Evolutionary conservation across 1,284 basidiomycete species (phyloP), one percentile per base, ranked within the genome.

Genomic region (Cystobasidium pallidum): DNA sequence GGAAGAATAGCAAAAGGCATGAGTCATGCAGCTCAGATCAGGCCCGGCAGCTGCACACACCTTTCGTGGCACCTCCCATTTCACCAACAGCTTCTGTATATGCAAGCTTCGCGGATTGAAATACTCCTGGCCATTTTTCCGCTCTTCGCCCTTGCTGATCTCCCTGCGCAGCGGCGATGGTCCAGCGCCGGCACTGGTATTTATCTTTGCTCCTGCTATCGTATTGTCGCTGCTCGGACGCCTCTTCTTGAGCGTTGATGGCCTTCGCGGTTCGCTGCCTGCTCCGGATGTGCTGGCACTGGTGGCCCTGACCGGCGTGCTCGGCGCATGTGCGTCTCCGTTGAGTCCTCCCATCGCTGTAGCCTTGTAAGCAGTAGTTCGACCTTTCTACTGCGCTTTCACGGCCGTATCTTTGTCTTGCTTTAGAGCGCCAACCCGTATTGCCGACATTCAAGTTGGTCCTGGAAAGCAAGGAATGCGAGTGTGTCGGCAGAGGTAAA

Each of bases 221-320:
- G 51, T 66, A 19, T 24, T 36, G 19, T 47, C 66, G 13, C 45
- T 43, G 43, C 59, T 63, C 19, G 68, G 68, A 4, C 68, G 59
- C 39, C 68, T 58, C 52, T 71, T 71, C 49, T 71, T 71, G 49
- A 71, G 61, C 59, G 68, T 71, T 51, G 59, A 55, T 2, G 68
- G 68, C 21, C 61, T 51, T 24, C 68, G 45, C 17, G 59, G 39
- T 41, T 51, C 21, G 30, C 57, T 58, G 21, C 52, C 47, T 49
- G 59, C 39, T 51, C 26, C 41, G 34, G 43, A 59, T 4, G 49
- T 47, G 41, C 32, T 55, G 34, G 34, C n/a, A 21, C 62, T 52
- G 32, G 64, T 47, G 21, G 7, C 45, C 36, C 67, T 62, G 11
- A 15, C 58, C 26, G 68, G 68, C 51, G 68, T 71, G 59, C 68